Evolutionary conservation across 2,329 filamentous ascomycete species (phyloP).

Genomic region (Chalaropsis thielavioides): DNA sequence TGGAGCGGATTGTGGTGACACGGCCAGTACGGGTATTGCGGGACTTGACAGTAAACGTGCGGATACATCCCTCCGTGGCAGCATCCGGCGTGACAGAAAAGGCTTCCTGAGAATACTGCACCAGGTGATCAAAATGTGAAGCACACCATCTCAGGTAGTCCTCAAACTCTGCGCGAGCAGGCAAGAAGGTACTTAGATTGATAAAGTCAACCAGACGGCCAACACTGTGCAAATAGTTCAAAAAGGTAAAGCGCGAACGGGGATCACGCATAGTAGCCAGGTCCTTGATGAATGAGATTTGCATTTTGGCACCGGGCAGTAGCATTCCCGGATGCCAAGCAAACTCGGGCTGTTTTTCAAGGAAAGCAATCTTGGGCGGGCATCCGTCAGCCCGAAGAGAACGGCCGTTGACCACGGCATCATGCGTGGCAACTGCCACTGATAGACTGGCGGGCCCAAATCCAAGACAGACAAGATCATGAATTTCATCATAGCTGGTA

Average conservation of each 20-base stretch:
- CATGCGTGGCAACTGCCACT: slow-evolving; percentile 77
- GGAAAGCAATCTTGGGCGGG: slow-evolving; percentile 63
- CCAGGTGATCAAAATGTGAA: slow-evolving; percentile 55
- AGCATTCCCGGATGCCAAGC: slow-evolving; percentile 95
- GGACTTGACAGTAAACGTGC: slow-evolving; percentile 53
- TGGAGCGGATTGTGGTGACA: slow-evolving; percentile 38
- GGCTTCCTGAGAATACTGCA: slow-evolving; percentile 67
- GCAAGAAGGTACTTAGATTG: slow-evolving; percentile 79
- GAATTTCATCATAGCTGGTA: slow-evolving; percentile 47
- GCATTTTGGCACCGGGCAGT: slow-evolving; percentile 85
- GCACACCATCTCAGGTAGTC: slow-evolving; percentile 94
- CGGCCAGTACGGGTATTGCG: slow-evolving; percentile 45
- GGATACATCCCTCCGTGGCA: slow-evolving; percentile 31
- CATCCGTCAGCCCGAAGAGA: slow-evolving; percentile 23
- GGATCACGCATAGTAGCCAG: slow-evolving; percentile 81
- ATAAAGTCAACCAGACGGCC: slow-evolving; percentile 76
- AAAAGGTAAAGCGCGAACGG: slow-evolving; percentile 80
- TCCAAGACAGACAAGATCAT: slow-evolving; percentile 80
- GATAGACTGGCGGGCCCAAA: slow-evolving; percentile 87
- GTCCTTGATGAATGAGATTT: slow-evolving; percentile 95
- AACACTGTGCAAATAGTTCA: slow-evolving; percentile 81
- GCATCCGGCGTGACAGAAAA: slow-evolving; percentile 51
- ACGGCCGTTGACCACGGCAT: slow-evolving; percentile 45
- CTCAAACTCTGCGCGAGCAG: slow-evolving; percentile 77
- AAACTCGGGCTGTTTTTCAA: slow-evolving; percentile 73